Percentiles rank a stretch among this genome's conserved stretches.
These are phyloP conservation scores for Primulina tabacum DNA, from an alignment of 257 asterid species.

Conservation along the genomic window DNA sequence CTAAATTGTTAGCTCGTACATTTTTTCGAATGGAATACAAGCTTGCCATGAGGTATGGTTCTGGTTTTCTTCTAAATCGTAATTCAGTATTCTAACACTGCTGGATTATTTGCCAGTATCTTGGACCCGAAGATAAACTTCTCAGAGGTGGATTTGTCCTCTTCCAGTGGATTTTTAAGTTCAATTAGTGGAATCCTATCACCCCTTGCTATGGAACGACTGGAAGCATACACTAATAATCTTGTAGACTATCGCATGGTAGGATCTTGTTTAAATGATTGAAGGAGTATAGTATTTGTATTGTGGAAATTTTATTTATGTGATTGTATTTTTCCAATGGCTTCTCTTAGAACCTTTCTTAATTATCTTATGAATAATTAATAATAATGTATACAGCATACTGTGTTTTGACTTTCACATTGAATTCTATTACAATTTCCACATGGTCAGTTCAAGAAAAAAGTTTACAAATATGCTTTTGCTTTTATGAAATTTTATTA, in stretches of 20 bases:
- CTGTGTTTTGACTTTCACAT: too few relatives aligned
- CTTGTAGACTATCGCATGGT: slow-evolving; percentile 66
- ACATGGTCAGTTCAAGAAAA: too few relatives aligned
- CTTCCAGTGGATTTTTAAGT: slow-evolving; percentile 41
- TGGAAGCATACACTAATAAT: slow-evolving; percentile 78
- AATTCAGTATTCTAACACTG: slow-evolving; percentile 25
- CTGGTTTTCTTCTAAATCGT: background rate
- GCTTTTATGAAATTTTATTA: too few relatives aligned
- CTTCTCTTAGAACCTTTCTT: background rate
- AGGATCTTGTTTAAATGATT: slow-evolving; percentile 23
- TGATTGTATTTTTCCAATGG: background rate
- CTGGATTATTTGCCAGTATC: slow-evolving; percentile 51
- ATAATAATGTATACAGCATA: too few relatives aligned
- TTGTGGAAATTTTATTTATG: slow-evolving; percentile 12
- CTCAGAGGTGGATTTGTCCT: slow-evolving; percentile 36
- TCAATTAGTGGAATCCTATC: slow-evolving; percentile 47
- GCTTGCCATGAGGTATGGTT: slow-evolving; percentile 87
- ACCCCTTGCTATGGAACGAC: slow-evolving; percentile 55
- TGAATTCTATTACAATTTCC: too few relatives aligned
- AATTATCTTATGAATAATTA: too few relatives aligned
- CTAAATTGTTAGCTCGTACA: slow-evolving; percentile 41
- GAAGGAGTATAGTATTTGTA: background rate
- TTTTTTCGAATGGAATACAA: slow-evolving; percentile 83
- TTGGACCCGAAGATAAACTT: slow-evolving; percentile 83
- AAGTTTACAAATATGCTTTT: too few relatives aligned